Conservation (phyloP, 768 basidiomycete species). For the Xanthoconium purpureum region DNA sequence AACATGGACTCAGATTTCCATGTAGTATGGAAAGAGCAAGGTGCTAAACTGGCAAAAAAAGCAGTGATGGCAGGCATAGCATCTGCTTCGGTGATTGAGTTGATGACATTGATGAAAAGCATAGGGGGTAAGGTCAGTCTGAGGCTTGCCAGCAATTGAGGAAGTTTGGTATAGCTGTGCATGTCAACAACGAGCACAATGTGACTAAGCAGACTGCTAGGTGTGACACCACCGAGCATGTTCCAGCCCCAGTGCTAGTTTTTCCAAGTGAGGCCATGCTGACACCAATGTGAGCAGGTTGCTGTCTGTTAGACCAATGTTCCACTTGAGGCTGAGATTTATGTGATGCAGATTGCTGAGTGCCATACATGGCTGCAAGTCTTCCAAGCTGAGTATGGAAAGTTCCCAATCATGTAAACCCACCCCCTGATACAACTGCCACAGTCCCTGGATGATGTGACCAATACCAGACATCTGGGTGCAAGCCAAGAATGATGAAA, state of each 20-base stretch:
- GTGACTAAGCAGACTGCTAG: not conserved
- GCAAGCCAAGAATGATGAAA: not conserved
- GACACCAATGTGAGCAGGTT: not conserved
- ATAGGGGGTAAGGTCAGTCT: not conserved
- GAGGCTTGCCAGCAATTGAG: not conserved
- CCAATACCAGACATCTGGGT: not conserved
- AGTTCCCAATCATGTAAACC: not conserved
- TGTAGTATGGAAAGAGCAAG: not conserved
- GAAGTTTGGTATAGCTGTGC: not conserved
- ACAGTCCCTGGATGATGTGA: not conserved
- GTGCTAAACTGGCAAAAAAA: not conserved
- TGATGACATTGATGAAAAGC: not conserved
- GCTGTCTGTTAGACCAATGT: not conserved
- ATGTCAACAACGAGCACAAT: not conserved
- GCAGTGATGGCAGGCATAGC: not conserved
- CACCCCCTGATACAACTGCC: not conserved
- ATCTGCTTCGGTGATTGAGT: not conserved
- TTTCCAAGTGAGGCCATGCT: not conserved
- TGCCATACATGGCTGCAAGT: not conserved
- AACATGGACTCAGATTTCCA: not conserved
- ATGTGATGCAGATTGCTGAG: not conserved
- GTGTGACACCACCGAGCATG: not conserved
- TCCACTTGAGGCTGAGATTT: not conserved
- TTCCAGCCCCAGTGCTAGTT: not conserved
- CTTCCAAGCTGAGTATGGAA: not conserved